These are phyloP conservation scores for Naganishia kalamii DNA, from an alignment of 768 basidiomycete genomes.

Conservation along the genomic window DNA sequence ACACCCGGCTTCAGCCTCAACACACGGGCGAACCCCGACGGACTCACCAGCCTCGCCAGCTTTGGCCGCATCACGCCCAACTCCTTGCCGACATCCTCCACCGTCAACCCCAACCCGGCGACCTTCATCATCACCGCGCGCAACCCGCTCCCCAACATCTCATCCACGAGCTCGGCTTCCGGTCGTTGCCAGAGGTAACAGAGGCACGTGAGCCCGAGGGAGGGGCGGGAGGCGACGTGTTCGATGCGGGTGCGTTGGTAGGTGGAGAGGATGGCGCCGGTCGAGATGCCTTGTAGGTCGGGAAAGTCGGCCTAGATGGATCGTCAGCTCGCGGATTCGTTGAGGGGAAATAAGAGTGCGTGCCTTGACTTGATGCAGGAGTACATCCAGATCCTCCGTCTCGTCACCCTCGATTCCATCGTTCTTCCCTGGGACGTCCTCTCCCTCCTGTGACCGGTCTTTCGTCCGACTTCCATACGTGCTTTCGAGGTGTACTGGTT, in stretches of 20 bases:
- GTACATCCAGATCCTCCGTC: slow-evolving; percentile 80
- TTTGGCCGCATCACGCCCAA: slow-evolving; percentile 51
- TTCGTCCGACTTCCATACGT: slow-evolving; percentile 70
- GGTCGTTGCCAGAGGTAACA: slow-evolving; percentile 91
- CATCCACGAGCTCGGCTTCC: slow-evolving; percentile 72
- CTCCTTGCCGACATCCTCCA: slow-evolving; percentile 69
- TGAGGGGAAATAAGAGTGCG: slow-evolving; percentile 20
- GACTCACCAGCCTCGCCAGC: slow-evolving; percentile 12
- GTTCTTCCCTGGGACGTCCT: neutral
- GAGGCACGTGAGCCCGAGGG: slow-evolving; percentile 66
- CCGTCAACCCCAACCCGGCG: slow-evolving; percentile 80
- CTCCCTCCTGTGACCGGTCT: slow-evolving; percentile 39
- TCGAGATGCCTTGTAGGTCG: slow-evolving; percentile 76
- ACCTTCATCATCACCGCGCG: slow-evolving; percentile 86
- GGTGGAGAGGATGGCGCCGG: slow-evolving; percentile 93
- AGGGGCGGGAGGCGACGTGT: slow-evolving; percentile 74
- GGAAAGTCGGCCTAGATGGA: slow-evolving; percentile 61
- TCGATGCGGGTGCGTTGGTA: slow-evolving; percentile 96
- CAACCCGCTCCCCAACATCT: slow-evolving; percentile 77
- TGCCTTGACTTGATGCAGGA: slow-evolving; percentile 74
- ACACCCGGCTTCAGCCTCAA: slow-evolving; percentile 36
- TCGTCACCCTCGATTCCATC: slow-evolving; percentile 71
- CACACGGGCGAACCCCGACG: neutral
- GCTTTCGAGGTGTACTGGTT: slow-evolving; percentile 67
- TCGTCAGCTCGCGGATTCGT: neutral